phyloP scores from a whole-genome alignment of 139 green algal species.

The Marvania coccoides region DNA sequence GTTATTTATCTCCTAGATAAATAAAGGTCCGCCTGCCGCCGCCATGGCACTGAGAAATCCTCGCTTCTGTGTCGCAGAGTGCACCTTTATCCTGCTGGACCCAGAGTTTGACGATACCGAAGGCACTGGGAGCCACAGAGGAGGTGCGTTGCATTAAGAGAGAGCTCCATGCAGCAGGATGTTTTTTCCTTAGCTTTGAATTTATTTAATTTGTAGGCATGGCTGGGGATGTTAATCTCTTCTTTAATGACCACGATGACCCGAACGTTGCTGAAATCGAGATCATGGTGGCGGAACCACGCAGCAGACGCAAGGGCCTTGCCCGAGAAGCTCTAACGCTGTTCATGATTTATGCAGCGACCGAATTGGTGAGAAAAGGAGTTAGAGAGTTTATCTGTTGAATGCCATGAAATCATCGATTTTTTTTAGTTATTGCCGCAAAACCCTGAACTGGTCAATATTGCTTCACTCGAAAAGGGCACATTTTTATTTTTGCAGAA shows the following conservation, averaged over 20 bases:
- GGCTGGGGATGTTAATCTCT: constrained; percentile 56
- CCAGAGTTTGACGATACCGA: constrained; percentile 19
- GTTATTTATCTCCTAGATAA: too few relatives aligned
- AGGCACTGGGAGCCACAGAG: constrained; percentile 30
- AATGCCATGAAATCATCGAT: not conserved
- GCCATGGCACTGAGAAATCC: too few relatives aligned
- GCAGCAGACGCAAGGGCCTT: constrained; percentile 44
- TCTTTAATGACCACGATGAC: constrained; percentile 41
- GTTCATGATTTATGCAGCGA: constrained; percentile 60
- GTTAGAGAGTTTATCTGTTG: not conserved
- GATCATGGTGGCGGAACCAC: constrained; percentile 68
- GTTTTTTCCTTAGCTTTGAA: not conserved
- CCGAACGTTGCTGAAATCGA: constrained; percentile 32
- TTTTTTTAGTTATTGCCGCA: too few relatives aligned
- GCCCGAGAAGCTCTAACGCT: constrained; percentile 57
- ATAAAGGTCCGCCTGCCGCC: too few relatives aligned
- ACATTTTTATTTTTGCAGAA: too few relatives aligned
- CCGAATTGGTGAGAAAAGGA: constrained; percentile 14
- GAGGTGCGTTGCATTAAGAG: constrained; percentile 12
- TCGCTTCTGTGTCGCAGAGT: too few relatives aligned
- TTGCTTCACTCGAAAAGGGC: too few relatives aligned
- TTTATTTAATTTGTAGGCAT: constrained; percentile 20
- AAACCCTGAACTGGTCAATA: too few relatives aligned
- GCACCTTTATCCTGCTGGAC: constrained; percentile 78
- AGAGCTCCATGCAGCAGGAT: too few relatives aligned